Base-by-base conservation (phyloP, 1,284 basidiomycete species). In the Trametes hirsuta region DNA sequence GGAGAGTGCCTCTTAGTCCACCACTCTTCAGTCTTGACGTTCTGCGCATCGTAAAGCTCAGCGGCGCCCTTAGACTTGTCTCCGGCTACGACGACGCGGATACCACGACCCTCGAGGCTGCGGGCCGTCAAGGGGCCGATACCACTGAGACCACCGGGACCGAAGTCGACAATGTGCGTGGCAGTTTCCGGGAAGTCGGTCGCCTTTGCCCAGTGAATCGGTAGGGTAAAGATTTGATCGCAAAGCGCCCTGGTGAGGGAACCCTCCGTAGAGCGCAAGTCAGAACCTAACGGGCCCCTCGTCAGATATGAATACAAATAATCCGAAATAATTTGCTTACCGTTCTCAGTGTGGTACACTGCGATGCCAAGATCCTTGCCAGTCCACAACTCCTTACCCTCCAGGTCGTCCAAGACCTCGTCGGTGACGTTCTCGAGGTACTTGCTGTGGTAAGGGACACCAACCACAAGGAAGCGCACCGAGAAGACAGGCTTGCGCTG, bases 91-190 rank as follows among this genome's bases (percentile, higher is more conserved):
- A 98, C 84, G 55, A 96, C 87, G 53, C 94, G 88, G 44, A 98
- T 88, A 55, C 97, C 97, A 44, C 94, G 90, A 22, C 97, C 97
- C 71, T 97, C 95, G 48, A 96, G 81, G 76, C 95, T 96, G 67
- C 93, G 88, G 6, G 91, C 87, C 37, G 95, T 96, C 52, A 98
- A 82, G 55, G 91, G 89, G 49, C 96, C 96, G 69, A 98, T 97
- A 48, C 97, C 97, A 67, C 91, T 94, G 59, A 93, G 74, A 35
- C 96, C 96, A 64, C 97, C 97, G 1, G 97, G 94, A 59, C 97
- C 97, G 72, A 99, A 98, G 77, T 98, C 97, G 68, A 99, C 79
- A 6, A 94, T 91, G 75, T 99, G 97, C 4, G 97, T 98, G 0
- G 95, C 94, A 9, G 88, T 84, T 58, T 89, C 82, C 1, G 94